Conservation (phyloP, 2,329 filamentous ascomycete species). For the Dendryphion nanum region DNA sequence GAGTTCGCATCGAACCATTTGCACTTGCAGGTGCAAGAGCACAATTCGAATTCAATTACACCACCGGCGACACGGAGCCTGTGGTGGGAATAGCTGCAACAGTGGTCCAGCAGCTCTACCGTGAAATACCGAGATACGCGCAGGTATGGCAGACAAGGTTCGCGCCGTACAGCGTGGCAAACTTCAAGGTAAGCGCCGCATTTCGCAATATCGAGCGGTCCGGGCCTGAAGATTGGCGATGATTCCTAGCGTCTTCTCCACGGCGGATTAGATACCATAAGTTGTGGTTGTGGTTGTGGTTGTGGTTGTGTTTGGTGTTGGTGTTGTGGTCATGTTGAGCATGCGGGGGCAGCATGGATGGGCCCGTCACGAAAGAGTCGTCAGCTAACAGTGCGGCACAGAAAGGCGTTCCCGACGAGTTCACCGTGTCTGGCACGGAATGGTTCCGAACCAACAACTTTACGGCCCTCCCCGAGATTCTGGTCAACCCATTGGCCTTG, state of each 20-base stretch:
- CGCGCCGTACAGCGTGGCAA: slow-evolving; percentile 28
- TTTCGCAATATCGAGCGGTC: background rate
- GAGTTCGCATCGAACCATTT: slow-evolving; percentile 31
- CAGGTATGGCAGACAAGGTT: slow-evolving; percentile 33
- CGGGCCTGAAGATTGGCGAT: no score
- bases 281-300: no score
- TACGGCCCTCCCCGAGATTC: slow-evolving; percentile 30
- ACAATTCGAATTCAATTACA: slow-evolving; percentile 35
- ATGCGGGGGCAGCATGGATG: background rate
- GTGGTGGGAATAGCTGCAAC: slow-evolving; percentile 20
- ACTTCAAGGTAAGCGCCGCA: slow-evolving; percentile 32
- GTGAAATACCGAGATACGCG: slow-evolving; percentile 35
- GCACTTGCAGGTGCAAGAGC: slow-evolving; percentile 31
- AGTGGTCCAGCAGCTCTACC: slow-evolving; percentile 19
- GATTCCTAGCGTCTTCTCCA: no score
- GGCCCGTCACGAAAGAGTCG: background rate
- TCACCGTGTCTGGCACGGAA: slow-evolving; percentile 33
- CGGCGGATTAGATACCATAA: no score
- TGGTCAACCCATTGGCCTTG: slow-evolving; percentile 36
- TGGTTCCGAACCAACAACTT: slow-evolving; percentile 39
- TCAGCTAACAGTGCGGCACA: slow-evolving; percentile 8
- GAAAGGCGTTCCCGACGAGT: slow-evolving; percentile 36
- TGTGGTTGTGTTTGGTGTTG: no score
- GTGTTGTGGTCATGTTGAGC: no score
- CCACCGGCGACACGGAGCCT: slow-evolving; percentile 21